Evolutionary conservation across 371 early-diverging fungal genomes (phyloP).

Genomic region (Haplosporangium sp.): DNA sequence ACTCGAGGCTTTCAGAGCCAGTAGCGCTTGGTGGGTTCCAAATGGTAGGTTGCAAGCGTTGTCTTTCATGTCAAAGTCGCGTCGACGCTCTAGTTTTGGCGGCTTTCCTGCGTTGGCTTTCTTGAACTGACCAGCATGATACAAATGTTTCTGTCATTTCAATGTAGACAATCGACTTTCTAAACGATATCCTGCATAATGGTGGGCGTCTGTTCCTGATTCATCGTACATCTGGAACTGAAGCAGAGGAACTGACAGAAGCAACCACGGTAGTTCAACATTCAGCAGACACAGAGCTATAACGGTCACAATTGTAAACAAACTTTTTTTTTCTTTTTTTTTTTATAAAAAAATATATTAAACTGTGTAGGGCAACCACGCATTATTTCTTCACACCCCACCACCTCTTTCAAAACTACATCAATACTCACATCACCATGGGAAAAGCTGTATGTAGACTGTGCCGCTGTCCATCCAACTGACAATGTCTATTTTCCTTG

Average conservation of each 20-base stretch:
- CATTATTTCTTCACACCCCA: neutral
- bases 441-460: constrained; percentile 28
- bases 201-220: constrained; percentile 46
- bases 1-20: constrained; percentile 43
- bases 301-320: constrained; percentile 10
- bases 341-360: too few relatives aligned
- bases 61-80: neutral
- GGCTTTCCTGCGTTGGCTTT: neutral
- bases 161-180: constrained; percentile 23
- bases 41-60: constrained; percentile 20
- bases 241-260: neutral
- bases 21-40: constrained; percentile 43
- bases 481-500: neutral
- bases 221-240: constrained; percentile 20
- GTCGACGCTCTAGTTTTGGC: neutral
- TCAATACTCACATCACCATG: constrained; percentile 25
- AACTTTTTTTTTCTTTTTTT: constrained; percentile 5
- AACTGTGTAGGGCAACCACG: too few relatives aligned
- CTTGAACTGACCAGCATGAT: neutral
- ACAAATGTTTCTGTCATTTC: neutral
- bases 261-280: too few relatives aligned
- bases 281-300: neutral
- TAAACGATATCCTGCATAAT: constrained; percentile 23
- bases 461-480: neutral
- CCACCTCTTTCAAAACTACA: neutral